A percentile compares a stretch with the other conserved stretches of the same genome.
Conservation (phyloP, 805 yeast genomes). For the Candida verbasci region DNA sequence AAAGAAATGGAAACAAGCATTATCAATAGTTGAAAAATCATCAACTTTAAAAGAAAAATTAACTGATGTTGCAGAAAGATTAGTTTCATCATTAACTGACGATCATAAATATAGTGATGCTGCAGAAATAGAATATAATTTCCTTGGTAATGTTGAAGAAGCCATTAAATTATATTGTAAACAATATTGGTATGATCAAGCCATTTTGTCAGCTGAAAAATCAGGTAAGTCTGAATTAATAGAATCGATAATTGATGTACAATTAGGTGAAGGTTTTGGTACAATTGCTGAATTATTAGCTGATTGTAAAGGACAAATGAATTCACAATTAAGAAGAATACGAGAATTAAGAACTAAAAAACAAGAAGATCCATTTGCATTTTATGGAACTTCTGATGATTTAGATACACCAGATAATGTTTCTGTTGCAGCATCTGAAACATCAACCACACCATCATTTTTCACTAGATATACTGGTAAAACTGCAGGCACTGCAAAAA, state of each 20-base stretch:
- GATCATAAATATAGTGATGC: conserved; percentile 76
- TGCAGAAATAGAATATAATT: conserved; percentile 66
- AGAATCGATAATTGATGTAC: conserved; percentile 61
- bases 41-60: conserved; percentile 18
- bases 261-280: conserved; percentile 84
- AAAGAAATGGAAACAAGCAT: conserved; percentile 82
- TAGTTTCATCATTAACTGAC: conserved; percentile 58
- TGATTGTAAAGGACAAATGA: conserved; percentile 85
- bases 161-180: conserved; percentile 70
- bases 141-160: conserved; percentile 55
- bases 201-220: conserved; percentile 58
- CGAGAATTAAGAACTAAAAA: conserved; percentile 84
- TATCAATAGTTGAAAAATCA: conserved; percentile 47
- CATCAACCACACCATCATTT: conserved; percentile 88
- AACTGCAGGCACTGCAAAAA: conserved; percentile 91
- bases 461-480: conserved; percentile 96
- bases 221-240: conserved; percentile 44
- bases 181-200: conserved; percentile 70
- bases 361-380: conserved; percentile 77
- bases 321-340: conserved; percentile 77
- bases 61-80: conserved; percentile 48
- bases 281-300: conserved; percentile 81
- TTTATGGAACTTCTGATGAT: conserved; percentile 62
- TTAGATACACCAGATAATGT: conserved; percentile 85
- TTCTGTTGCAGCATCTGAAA: conserved; percentile 90